A percentile compares a stretch with the other conserved stretches of the same genome.
Conservation (phyloP, 768 basidiomycete species). For the Suillus luteus region DNA sequence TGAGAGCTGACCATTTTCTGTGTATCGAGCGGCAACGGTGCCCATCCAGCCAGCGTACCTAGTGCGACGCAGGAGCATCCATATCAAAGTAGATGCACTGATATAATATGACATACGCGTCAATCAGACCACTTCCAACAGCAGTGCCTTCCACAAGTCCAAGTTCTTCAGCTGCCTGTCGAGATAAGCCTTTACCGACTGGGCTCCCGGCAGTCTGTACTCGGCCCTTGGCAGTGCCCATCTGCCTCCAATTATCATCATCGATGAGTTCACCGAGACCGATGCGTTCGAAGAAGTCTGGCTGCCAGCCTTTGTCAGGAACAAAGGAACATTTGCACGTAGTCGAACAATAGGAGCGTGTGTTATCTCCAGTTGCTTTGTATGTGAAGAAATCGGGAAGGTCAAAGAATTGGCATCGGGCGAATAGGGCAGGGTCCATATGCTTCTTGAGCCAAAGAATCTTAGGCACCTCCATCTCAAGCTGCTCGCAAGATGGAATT, state of each 20-base stretch:
- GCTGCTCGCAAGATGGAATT: slow-evolving; percentile 42
- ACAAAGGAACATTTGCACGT: slow-evolving; percentile 97
- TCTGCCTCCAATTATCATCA: slow-evolving; percentile 63
- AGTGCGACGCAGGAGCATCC: slow-evolving; percentile 13
- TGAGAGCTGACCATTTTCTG: slow-evolving; percentile 51
- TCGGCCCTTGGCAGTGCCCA: slow-evolving; percentile 67
- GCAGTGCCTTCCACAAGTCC: slow-evolving; percentile 85
- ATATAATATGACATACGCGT: slow-evolving; percentile 62
- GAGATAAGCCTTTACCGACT: slow-evolving; percentile 80
- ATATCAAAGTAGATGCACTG: neutral
- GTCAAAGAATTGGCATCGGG: slow-evolving; percentile 82
- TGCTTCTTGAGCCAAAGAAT: slow-evolving; percentile 94
- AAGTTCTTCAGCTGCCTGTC: slow-evolving; percentile 78
- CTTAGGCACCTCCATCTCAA: slow-evolving; percentile 99
- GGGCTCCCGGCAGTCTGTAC: slow-evolving; percentile 84
- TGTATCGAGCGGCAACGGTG: slow-evolving; percentile 84
- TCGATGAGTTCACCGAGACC: slow-evolving; percentile 74
- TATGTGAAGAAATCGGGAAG: slow-evolving; percentile 97
- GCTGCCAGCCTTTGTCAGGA: slow-evolving; percentile 86
- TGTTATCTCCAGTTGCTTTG: slow-evolving; percentile 72
- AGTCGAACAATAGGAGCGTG: slow-evolving; percentile 88
- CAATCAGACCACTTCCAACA: slow-evolving; percentile 95
- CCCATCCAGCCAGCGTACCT: slow-evolving; percentile 98
- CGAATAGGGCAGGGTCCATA: slow-evolving; percentile 74
- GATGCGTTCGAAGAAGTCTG: slow-evolving; percentile 83